Evolutionary conservation across 371 early-diverging fungal species (phyloP), one percentile per base, ranked within the genome.

Genomic region (Mucor plumbeus): DNA sequence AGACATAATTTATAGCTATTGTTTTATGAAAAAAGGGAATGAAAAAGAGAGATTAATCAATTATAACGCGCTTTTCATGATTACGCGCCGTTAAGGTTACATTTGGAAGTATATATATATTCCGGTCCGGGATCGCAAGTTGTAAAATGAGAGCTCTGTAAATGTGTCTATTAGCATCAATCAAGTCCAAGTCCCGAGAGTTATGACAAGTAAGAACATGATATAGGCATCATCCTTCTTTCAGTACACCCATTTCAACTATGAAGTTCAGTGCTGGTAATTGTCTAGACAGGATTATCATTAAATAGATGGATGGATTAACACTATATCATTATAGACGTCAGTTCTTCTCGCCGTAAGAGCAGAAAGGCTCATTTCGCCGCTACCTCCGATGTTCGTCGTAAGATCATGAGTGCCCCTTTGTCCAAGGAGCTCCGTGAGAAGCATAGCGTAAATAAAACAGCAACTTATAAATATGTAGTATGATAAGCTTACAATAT

Each of bases 351-450:
- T 78, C 88, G 94, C 87, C 88, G 98, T 85, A 97, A 96, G 93
- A 86, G 89, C 86, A 91, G 98, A 85, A 95, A 95, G 92, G 98
- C 98, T 78, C 98, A 99, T 91, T 98, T 99, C 90, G 75, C 94
- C 71, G 99, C 98, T 75, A 95, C 98, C 72, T 97, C 97, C 72
- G 85, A 87, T 87, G 85, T 91, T 77, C 94, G 98, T 77, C 92
- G 96, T 81, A 92, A 91, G 89, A 94, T 98, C 84, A 96, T 99
- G 98, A 92, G 93, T 83, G 91, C 98, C 65, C 77, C 91, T 78
- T 90, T 99, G 83, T 92, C 94, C 85, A 99, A 99, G 96, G 99
- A 97, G 78, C 91, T 99, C 80, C 90, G 96, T 77, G 95, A 94
- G 83, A 95, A 97, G 91, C 87, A 98, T 92, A 85, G 93, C 80